Evolutionary conservation across 106 monocot genomes (phyloP).

Genomic region (Allium sativum): DNA sequence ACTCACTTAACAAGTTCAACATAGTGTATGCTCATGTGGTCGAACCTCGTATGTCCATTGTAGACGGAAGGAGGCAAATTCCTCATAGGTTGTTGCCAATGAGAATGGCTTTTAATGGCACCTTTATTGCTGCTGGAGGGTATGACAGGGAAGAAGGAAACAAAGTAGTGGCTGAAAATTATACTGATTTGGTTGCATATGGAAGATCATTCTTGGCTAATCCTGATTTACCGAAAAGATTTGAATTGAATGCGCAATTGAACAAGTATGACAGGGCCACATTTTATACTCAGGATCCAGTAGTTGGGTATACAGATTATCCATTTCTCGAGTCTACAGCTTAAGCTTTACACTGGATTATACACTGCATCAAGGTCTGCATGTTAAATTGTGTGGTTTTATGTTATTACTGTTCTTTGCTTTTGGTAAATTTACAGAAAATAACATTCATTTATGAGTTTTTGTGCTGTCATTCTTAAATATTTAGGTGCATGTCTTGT

Average conservation of each 20-base stretch:
- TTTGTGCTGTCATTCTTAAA: too few species aligned
- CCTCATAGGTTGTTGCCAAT: constrained; percentile 10
- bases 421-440: too few species aligned
- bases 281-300: constrained; percentile 14
- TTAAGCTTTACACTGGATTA: background rate
- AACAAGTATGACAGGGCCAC: constrained; percentile 20
- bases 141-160: constrained; percentile 33
- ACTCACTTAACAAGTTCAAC: constrained; percentile 13
- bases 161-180: constrained; percentile 10
- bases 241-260: constrained; percentile 16
- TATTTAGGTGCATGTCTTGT: too few species aligned
- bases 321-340: constrained; percentile 20
- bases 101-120: constrained; percentile 22
- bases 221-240: constrained; percentile 19
- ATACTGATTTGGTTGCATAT: constrained; percentile 23
- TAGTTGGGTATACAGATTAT: constrained; percentile 31
- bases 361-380: too few species aligned
- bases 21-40: constrained; percentile 23
- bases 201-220: constrained; percentile 29
- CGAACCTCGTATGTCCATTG: constrained; percentile 25
- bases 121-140: constrained; percentile 24
- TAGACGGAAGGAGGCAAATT: constrained; percentile 6
- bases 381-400: too few species aligned
- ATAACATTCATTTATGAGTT: too few species aligned
- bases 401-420: too few species aligned